Conservation (phyloP, 2,329 filamentous ascomycete species). For the Lecanicillium sp. region DNA sequence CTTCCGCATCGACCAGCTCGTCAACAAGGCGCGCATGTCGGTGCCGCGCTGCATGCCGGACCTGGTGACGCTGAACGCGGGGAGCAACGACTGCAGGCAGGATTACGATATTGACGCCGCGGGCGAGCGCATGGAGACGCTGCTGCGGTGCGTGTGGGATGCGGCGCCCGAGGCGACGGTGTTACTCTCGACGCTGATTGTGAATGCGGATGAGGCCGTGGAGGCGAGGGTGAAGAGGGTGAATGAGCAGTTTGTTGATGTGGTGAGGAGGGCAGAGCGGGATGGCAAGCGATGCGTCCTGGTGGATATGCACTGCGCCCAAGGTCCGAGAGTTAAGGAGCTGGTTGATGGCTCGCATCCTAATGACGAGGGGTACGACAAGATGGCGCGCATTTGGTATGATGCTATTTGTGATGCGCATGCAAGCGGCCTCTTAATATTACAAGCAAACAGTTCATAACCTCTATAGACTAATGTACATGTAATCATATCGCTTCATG, state of each 20-base stretch:
- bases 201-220: slow-evolving; percentile 15
- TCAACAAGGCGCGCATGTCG: slow-evolving; percentile 19
- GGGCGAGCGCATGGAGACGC: slow-evolving; percentile 17
- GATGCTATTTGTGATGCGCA: slow-evolving; percentile 5
- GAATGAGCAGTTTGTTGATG: slow-evolving; percentile 19
- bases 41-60: slow-evolving; percentile 24
- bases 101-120: slow-evolving; percentile 20
- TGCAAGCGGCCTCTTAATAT: too few relatives aligned
- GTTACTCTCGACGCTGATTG: slow-evolving; percentile 20
- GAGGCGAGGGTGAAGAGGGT: slow-evolving; percentile 17
- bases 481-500: too few relatives aligned
- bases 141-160: slow-evolving; percentile 23
- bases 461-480: too few relatives aligned
- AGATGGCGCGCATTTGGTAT: slow-evolving; percentile 26
- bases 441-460: too few relatives aligned
- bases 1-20: slow-evolving; percentile 24
- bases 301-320: slow-evolving; percentile 26
- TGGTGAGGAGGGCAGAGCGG: slow-evolving; percentile 16
- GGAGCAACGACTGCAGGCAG: slow-evolving; percentile 31
- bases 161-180: slow-evolving; percentile 21
- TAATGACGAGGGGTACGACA: slow-evolving; percentile 23
- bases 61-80: slow-evolving; percentile 28
- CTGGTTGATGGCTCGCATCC: slow-evolving; percentile 27
- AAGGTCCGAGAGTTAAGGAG: slow-evolving; percentile 18
- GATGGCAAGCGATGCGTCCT: slow-evolving; percentile 22